phyloP scores from a whole-genome alignment of 768 basidiomycete genomes.

The Lactarius quietus region DNA sequence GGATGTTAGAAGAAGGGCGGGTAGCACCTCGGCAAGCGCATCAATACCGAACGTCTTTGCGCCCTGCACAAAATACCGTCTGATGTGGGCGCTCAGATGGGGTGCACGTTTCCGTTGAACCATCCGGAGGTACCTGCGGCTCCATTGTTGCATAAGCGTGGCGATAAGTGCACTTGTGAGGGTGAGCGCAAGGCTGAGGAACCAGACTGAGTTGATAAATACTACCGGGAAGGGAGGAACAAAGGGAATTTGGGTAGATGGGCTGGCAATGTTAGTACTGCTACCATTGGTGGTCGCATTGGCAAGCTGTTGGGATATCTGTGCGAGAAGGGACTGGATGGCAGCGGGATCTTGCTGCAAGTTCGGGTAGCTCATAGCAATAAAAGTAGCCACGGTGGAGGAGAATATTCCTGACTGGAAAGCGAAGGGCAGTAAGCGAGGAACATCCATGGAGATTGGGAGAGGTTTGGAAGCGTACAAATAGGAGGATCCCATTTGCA shows the following conservation, averaged over 20 bases:
- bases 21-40: slow-evolving; percentile 39
- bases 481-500: not conserved
- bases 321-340: not conserved
- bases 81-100: not conserved
- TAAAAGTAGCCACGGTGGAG: not conserved
- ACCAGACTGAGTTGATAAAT: slow-evolving; percentile 1
- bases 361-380: not conserved
- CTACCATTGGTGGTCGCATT: not conserved
- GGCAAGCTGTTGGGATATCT: not conserved
- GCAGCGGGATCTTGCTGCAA: not conserved
- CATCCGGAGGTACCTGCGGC: not conserved
- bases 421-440: not conserved
- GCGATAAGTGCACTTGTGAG: not conserved
- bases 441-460: not conserved
- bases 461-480: not conserved
- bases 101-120: not conserved
- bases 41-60: slow-evolving; percentile 39
- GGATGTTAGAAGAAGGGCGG: not conserved
- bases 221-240: not conserved
- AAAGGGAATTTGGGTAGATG: not conserved
- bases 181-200: slow-evolving; percentile 2
- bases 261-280: not conserved
- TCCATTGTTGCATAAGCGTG: slow-evolving; percentile 6
- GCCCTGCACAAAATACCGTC: slow-evolving; percentile 35
- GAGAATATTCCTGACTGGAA: not conserved